Conservation (phyloP, 2,329 filamentous ascomycete genomes). For the Verticillium nubilum region DNA sequence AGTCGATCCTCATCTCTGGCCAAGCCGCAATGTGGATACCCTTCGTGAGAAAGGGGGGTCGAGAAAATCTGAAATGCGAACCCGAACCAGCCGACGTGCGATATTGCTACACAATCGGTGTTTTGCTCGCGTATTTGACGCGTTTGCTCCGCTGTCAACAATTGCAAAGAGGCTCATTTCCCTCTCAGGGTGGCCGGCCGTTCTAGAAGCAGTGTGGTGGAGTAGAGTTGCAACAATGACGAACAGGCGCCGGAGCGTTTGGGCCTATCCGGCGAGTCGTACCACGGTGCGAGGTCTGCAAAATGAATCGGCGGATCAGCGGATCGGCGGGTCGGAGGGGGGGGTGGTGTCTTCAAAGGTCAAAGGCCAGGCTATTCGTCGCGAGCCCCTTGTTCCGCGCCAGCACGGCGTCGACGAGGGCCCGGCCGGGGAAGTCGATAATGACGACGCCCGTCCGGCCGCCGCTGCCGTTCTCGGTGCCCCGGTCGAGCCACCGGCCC, state of each 20-base stretch:
- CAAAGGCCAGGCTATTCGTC: conserved; percentile 4
- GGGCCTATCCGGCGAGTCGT: neutral
- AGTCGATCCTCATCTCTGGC: neutral
- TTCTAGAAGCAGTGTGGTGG: neutral
- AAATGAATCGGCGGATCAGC: no score
- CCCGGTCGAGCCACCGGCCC: conserved; percentile 31
- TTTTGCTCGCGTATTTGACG: neutral
- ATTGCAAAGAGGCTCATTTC: neutral
- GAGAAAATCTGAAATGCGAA: neutral
- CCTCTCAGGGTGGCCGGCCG: neutral
- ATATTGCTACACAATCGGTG: no score
- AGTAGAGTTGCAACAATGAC: neutral
- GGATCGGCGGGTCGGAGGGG: neutral
- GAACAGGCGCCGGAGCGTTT: neutral
- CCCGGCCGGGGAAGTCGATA: conserved; percentile 40
- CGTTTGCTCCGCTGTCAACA: neutral
- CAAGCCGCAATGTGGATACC: neutral
- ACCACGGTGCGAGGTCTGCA: neutral
- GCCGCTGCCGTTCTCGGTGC: conserved; percentile 15
- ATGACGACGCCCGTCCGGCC: conserved; percentile 39
- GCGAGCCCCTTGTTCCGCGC: conserved; percentile 29
- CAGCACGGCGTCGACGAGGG: conserved; percentile 35
- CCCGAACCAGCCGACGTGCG: neutral
- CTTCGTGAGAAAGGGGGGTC: no score
- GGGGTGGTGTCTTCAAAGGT: neutral